Evolutionary conservation across 441 rosid genomes (phyloP), one percentile per base, ranked within the genome.

Genomic region (Flueggea neowawraea): DNA sequence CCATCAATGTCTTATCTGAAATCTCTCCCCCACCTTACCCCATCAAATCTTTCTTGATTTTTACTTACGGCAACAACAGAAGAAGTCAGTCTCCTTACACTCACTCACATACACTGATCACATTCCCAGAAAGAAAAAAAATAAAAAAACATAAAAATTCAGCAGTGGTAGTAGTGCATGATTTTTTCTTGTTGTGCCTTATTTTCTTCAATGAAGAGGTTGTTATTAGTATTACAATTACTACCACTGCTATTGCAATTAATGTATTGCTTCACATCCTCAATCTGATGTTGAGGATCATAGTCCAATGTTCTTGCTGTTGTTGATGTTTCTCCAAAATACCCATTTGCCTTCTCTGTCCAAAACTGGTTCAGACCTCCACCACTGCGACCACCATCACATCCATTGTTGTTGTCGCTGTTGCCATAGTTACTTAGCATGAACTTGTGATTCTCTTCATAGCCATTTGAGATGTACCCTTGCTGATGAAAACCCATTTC

Each of bases 41-140:
- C 88, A 74, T 80, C 95, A 81, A 76, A 84, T 85, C 90, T 73
- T 70, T 50, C 80, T 78, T 66, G 88, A 82, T 80, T 64, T 80
- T 47, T 81, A 75, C 83, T 77, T 73, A 73, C 79, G 73, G 79
- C 72, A 36, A 8, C 41, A 36, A 8, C 41, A 8, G 41, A 5
- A 36, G 41, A 36, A 36, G 41, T 36, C 41, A 36, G 41, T 36
- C 41, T 36, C 9, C 41, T 5, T 36, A 36, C 41, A 5, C 41
- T 36, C 41, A 36, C 41, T 36, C 9, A 36, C 41, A 47, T 9
- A 47, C 9, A 10, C 52, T 56, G 52, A 69, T 17, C 12, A 49
- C 41, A 36, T 36, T 36, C 41, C 41, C 41, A 5, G 9, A 36
- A 36, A 36, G 9, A 1, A 36, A 36, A 36, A 36, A 36, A n/a